phyloP scores from a whole-genome alignment of 257 asterid species.

The Sherardia arvensis region DNA sequence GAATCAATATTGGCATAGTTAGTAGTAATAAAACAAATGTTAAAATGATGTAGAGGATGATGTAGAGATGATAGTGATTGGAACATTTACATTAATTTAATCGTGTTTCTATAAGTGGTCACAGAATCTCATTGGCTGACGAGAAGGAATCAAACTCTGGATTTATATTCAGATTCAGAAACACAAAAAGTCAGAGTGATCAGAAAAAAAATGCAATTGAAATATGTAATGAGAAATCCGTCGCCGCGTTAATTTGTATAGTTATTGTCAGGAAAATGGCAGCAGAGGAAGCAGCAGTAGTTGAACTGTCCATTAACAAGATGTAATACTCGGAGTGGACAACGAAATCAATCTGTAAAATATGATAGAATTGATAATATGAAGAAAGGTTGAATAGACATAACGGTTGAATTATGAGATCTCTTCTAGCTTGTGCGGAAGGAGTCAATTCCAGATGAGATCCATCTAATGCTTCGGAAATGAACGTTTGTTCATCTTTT shows the following conservation, averaged over 20 bases:
- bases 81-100: neutral
- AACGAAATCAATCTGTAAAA: too few relatives aligned
- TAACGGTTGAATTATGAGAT: neutral
- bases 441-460: neutral
- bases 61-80: neutral
- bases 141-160: neutral
- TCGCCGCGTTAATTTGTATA: neutral
- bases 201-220: too few relatives aligned
- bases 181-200: neutral
- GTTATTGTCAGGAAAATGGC: neutral
- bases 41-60: neutral
- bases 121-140: slow-evolving; percentile 5
- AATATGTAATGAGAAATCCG: neutral
- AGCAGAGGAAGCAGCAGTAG: neutral
- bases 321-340: too few relatives aligned
- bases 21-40: neutral
- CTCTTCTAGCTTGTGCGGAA: neutral
- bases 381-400: neutral
- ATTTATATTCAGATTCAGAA: neutral
- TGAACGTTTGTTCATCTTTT: too few relatives aligned
- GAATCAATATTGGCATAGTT: neutral
- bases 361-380: too few relatives aligned
- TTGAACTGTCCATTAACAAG: neutral
- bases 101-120: neutral
- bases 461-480: neutral